phyloP scores from a whole-genome alignment of 176 grass and related monocot species.

The Hordeum marinum region DNA sequence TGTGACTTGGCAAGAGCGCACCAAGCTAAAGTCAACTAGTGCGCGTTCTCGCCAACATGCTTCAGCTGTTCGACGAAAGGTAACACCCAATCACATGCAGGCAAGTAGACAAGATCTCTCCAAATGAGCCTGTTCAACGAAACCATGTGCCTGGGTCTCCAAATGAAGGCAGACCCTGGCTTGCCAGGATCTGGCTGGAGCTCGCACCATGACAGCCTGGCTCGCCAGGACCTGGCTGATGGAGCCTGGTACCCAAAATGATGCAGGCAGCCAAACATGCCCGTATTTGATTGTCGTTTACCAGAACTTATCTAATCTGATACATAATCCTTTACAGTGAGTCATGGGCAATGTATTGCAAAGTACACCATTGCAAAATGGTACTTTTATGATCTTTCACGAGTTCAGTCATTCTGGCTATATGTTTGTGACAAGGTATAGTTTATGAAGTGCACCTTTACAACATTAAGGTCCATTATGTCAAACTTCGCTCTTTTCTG shows the following conservation, averaged over 20 bases:
- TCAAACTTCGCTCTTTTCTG: slow-evolving; percentile 98
- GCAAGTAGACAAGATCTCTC: not conserved
- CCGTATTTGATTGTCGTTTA: slow-evolving; percentile 9
- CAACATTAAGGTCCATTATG: slow-evolving; percentile 92
- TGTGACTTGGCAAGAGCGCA: not conserved
- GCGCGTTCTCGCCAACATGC: not conserved
- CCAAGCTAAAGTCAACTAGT: not conserved
- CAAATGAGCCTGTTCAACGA: not conserved
- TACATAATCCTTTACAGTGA: not conserved
- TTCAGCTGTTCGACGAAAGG: not conserved
- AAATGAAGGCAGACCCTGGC: not conserved
- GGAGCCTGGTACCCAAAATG: not conserved
- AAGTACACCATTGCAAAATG: slow-evolving; percentile 1
- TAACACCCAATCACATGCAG: not conserved
- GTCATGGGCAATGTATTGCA: slow-evolving; percentile 3
- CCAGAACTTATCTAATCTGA: not conserved
- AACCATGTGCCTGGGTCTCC: not conserved
- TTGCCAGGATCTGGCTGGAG: not conserved
- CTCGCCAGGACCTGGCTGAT: not conserved
- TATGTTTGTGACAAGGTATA: not conserved
- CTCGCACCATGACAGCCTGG: no score
- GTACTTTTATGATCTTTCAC: not conserved
- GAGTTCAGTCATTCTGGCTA: slow-evolving; percentile 6
- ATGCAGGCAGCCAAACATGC: not conserved
- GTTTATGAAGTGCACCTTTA: slow-evolving; percentile 53